A percentile compares a stretch with the other conserved stretches of the same genome.
Evolutionary conservation across 2,329 filamentous ascomycete genomes (phyloP).

Genomic region (Epichloe festucae): DNA sequence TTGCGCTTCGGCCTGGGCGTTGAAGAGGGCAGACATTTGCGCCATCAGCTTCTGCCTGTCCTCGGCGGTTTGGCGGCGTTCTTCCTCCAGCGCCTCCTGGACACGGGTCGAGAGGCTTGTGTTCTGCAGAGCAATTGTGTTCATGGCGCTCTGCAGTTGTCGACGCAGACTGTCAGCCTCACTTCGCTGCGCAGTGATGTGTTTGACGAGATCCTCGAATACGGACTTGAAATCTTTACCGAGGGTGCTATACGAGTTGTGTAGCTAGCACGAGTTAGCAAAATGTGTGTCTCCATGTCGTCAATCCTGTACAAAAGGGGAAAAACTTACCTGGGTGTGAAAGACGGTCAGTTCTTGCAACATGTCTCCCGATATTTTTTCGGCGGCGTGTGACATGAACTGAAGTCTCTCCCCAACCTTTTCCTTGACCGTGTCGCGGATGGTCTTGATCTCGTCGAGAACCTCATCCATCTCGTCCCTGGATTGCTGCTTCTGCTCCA

Average conservation of each 20-base stretch:
- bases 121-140: conserved; percentile 55
- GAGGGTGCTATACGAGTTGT: conserved; percentile 69
- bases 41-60: conserved; percentile 63
- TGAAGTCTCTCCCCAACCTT: conserved; percentile 76
- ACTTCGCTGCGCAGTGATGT: conserved; percentile 61
- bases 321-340: conserved; percentile 47
- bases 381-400: conserved; percentile 69
- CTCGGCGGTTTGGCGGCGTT: conserved; percentile 56
- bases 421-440: conserved; percentile 77
- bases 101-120: conserved; percentile 52
- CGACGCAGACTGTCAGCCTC: conserved; percentile 62
- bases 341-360: conserved; percentile 76
- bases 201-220: conserved; percentile 68
- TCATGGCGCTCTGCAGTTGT: conserved; percentile 59
- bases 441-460: conserved; percentile 79
- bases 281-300: too few relatives aligned
- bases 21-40: conserved; percentile 69
- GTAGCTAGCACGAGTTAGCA: conserved; percentile 40
- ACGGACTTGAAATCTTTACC: conserved; percentile 76
- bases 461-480: conserved; percentile 84
- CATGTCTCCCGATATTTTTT: conserved; percentile 78
- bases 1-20: conserved; percentile 59
- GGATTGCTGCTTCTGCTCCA: conserved; percentile 53
- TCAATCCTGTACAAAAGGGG: background rate
- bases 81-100: conserved; percentile 59